A percentile compares a stretch with the other conserved stretches of the same genome.
These are phyloP conservation scores for Jaltomata sinuosa DNA, from an alignment of 257 asterid genomes.

Conservation along the genomic window DNA sequence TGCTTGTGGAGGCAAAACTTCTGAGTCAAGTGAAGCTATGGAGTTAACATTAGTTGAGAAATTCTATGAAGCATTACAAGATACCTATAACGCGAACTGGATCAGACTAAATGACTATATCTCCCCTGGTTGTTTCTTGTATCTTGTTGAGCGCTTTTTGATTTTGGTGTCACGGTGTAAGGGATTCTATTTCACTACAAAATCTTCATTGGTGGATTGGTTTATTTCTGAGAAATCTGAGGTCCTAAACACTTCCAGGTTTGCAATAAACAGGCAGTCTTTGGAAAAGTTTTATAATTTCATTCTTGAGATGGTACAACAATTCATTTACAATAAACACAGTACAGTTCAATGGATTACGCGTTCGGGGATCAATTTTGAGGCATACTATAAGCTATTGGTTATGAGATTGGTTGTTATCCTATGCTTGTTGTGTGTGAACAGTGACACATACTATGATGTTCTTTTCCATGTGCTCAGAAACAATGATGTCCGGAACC, in stretches of 20 bases:
- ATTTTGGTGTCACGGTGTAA: slow-evolving; percentile 25
- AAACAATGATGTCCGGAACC: background rate
- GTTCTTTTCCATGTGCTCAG: slow-evolving; percentile 1
- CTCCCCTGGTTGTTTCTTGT: slow-evolving; percentile 50
- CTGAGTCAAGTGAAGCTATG: background rate
- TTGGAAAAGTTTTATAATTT: background rate
- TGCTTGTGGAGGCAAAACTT: background rate
- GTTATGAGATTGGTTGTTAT: slow-evolving; percentile 33
- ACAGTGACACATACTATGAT: slow-evolving; percentile 12
- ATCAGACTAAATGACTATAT: slow-evolving; percentile 17
- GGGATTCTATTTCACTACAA: slow-evolving; percentile 29
- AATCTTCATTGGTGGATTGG: slow-evolving; percentile 40
- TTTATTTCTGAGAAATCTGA: slow-evolving; percentile 14
- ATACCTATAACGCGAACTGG: slow-evolving; percentile 25
- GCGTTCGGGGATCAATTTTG: background rate
- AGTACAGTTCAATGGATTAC: slow-evolving; percentile 27
- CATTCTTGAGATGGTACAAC: background rate
- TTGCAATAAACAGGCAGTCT: background rate
- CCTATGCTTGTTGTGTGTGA: slow-evolving; percentile 35
- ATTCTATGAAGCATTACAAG: slow-evolving; percentile 25
- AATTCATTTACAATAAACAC: background rate
- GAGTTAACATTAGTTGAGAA: background rate
- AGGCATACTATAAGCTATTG: slow-evolving; percentile 21
- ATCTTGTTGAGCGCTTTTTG: slow-evolving; percentile 47
- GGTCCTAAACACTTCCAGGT: background rate